phyloP scores from a whole-genome alignment of 2,329 filamentous ascomycete genomes.

The Drechslerella coelobrocha region DNA sequence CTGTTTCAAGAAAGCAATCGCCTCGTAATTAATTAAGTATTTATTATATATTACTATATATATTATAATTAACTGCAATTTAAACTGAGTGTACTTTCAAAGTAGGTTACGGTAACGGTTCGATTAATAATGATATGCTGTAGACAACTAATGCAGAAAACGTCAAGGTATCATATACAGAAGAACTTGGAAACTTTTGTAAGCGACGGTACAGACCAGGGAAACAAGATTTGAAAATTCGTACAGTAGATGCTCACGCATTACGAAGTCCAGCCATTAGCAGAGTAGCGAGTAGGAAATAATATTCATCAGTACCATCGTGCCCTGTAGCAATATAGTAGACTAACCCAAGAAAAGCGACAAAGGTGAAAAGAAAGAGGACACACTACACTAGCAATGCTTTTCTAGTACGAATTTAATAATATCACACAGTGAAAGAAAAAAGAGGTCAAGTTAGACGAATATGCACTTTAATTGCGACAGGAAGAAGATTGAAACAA shows the following conservation, averaged over 20 bases:
- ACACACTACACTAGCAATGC: constrained; percentile 17
- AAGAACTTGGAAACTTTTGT: constrained; percentile 23
- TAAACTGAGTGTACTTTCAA: too few relatives aligned
- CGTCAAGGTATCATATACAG: constrained; percentile 39
- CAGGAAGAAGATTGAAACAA: constrained; percentile 16
- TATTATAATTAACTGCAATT: too few relatives aligned
- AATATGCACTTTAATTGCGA: constrained; percentile 20
- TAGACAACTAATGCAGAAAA: constrained; percentile 11
- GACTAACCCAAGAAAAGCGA: constrained; percentile 15
- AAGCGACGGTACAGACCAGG: constrained; percentile 3
- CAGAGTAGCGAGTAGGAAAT: constrained; percentile 27
- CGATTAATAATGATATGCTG: not conserved
- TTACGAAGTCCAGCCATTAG: not conserved
- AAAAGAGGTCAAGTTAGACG: constrained; percentile 12
- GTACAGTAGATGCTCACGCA: constrained; percentile 15
- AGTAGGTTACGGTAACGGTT: not conserved
- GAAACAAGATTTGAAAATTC: constrained; percentile 2
- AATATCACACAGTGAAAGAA: constrained; percentile 46
- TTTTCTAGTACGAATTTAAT: constrained; percentile 47
- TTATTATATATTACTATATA: too few relatives aligned
- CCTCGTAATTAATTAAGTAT: too few relatives aligned
- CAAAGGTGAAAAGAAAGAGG: constrained; percentile 2
- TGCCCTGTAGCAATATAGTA: constrained; percentile 16
- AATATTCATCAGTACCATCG: constrained; percentile 21
- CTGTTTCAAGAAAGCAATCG: too few relatives aligned